Evolutionary conservation across 768 basidiomycete genomes (phyloP).

Genomic region (Coprinopsis strossmayeri): DNA sequence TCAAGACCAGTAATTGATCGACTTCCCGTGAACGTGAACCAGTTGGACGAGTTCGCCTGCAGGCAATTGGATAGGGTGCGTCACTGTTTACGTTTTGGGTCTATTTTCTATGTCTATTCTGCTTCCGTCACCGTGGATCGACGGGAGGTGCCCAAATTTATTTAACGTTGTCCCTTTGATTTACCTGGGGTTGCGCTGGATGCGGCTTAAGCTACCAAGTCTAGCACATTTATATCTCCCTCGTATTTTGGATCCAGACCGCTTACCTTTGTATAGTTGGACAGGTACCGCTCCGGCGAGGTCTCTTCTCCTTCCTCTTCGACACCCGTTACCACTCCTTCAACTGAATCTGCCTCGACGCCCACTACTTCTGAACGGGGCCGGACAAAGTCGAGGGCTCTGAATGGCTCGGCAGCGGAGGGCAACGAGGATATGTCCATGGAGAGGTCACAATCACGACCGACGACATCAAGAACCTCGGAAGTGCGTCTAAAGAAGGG

Average conservation of each 20-base stretch:
- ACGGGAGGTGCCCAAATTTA: too few species aligned
- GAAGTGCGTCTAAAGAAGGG: conserved; percentile 13
- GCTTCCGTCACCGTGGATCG: background rate
- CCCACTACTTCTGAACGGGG: conserved; percentile 13
- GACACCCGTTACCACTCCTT: conserved; percentile 11
- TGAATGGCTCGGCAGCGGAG: conserved; percentile 15
- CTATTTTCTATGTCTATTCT: too few species aligned
- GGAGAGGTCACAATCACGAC: conserved; percentile 1
- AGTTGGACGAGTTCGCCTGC: conserved; percentile 84
- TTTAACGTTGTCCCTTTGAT: too few species aligned
- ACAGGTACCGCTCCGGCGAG: conserved; percentile 43
- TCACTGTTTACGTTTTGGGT: too few species aligned
- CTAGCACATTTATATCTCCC: too few species aligned
- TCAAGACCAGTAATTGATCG: conserved; percentile 78
- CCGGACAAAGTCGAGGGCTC: conserved; percentile 18
- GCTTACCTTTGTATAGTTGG: conserved; percentile 28
- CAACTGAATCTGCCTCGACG: conserved; percentile 8
- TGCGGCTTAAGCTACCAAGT: too few species aligned
- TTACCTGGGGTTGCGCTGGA: too few species aligned
- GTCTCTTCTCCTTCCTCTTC: too few species aligned
- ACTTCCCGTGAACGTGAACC: conserved; percentile 65
- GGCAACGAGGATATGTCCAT: conserved; percentile 11
- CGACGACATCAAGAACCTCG: background rate
- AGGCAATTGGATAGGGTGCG: conserved; percentile 79
- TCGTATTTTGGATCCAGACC: too few species aligned